Evolutionary conservation across 345 rosid genomes (phyloP).

Genomic region (Diplotaxis tenuifolia): DNA sequence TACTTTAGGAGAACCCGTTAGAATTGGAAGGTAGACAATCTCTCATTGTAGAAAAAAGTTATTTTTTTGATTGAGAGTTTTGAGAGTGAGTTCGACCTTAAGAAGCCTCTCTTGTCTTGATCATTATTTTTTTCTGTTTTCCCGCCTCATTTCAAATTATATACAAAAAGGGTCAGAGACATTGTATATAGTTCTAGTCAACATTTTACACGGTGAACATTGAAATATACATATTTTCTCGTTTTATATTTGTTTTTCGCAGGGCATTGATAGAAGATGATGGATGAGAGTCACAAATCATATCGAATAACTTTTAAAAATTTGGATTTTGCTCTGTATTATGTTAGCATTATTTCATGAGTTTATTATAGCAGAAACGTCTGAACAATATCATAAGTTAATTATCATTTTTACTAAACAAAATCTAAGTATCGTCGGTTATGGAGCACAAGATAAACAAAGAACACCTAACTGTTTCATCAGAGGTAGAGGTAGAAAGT

Average conservation of each 20-base stretch:
- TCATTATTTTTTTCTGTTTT: not conserved
- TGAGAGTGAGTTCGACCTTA: no score
- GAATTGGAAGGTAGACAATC: conserved; percentile 59
- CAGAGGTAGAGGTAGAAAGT: no score
- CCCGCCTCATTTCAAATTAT: not conserved
- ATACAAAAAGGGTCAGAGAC: not conserved
- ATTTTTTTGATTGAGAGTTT: no score
- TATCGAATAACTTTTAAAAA: not conserved
- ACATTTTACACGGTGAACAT: not conserved
- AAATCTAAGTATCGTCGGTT: not conserved
- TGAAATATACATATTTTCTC: not conserved
- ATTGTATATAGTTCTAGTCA: not conserved
- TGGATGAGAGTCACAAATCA: conserved; percentile 16
- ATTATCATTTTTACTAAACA: not conserved
- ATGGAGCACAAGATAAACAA: conserved; percentile 3
- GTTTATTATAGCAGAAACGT: not conserved
- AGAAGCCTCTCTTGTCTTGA: conserved; percentile 54
- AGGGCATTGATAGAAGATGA: conserved; percentile 21
- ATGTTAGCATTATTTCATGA: not conserved
- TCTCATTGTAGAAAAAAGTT: not conserved
- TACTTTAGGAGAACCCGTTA: conserved; percentile 59
- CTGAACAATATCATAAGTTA: not conserved
- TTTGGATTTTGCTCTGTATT: not conserved
- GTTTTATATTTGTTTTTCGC: not conserved
- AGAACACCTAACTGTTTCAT: not conserved